These are phyloP conservation scores for Ganoderma lingzhi DNA, from an alignment of 1,284 basidiomycete genomes.

Conservation along the genomic window DNA sequence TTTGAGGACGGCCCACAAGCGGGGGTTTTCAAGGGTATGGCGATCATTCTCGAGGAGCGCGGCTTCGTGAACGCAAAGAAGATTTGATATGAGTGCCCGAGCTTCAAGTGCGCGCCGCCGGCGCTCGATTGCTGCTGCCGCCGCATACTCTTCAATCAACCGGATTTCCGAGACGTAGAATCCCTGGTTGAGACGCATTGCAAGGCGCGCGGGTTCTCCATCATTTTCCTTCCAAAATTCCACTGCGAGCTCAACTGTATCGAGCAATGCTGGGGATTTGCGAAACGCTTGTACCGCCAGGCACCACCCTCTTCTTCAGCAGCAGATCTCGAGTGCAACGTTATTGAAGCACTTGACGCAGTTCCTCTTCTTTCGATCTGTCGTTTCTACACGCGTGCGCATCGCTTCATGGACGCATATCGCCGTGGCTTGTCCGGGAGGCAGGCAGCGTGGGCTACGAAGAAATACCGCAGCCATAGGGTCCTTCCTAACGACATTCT, in stretches of 20 bases:
- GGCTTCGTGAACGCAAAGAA: neutral
- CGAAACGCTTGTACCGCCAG: constrained; percentile 29
- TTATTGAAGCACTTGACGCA: neutral
- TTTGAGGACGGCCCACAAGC: constrained; percentile 40
- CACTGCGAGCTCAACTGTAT: constrained; percentile 34
- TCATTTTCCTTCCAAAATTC: constrained; percentile 31
- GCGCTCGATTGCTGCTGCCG: constrained; percentile 35
- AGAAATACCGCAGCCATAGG: neutral
- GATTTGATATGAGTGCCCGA: constrained; percentile 30
- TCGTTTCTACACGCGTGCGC: no score
- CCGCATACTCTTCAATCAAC: constrained; percentile 36
- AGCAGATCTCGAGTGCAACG: no score
- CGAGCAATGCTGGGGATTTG: constrained; percentile 34
- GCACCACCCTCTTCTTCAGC: no score
- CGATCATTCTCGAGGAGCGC: constrained; percentile 36
- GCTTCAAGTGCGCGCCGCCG: constrained; percentile 33
- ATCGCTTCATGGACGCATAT: neutral
- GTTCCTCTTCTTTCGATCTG: no score
- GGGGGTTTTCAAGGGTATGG: constrained; percentile 46
- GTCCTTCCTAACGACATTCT: no score
- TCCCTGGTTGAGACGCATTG: constrained; percentile 14
- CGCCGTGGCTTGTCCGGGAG: neutral
- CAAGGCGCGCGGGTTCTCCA: neutral
- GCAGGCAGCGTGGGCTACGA: neutral
- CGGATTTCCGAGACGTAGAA: constrained; percentile 35